Evolutionary conservation across 208 protist genomes (phyloP).

Genomic region (Acanthamoeba royreba): DNA sequence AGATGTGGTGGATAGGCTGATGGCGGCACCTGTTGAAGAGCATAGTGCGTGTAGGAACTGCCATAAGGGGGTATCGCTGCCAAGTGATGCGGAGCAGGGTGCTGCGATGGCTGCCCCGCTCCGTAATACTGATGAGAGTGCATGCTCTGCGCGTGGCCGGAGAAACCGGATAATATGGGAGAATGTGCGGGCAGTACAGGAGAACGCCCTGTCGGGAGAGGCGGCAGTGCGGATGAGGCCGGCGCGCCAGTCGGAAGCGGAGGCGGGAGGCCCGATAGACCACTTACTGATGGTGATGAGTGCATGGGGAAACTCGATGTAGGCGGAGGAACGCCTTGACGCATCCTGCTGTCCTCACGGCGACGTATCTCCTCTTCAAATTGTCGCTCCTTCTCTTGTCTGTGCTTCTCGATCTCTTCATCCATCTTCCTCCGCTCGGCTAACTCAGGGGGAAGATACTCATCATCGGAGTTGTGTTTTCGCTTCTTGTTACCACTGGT

Average conservation of each 20-base stretch:
- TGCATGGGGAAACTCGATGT: background rate
- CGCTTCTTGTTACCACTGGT: background rate
- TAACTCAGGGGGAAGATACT: background rate
- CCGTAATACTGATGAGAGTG: background rate
- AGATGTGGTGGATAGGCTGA: background rate
- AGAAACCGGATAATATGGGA: background rate
- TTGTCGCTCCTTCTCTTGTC: background rate
- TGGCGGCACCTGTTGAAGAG: background rate
- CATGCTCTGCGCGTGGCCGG: background rate
- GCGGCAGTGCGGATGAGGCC: background rate
- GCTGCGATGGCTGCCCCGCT: background rate
- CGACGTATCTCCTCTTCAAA: background rate
- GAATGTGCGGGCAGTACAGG: background rate
- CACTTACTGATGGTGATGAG: background rate
- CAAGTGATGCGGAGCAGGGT: background rate
- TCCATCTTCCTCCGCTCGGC: background rate
- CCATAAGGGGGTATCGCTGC: background rate
- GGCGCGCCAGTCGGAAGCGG: background rate
- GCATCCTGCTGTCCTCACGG: background rate
- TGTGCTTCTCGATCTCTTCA: background rate
- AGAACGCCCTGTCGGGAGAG: background rate
- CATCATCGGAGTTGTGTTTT: background rate
- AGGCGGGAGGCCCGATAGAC: background rate
- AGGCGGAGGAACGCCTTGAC: background rate
- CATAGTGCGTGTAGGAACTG: conserved; percentile 5